Evolutionary conservation across 306 rosid species (phyloP).

Genomic region (Fragaria ananassa): DNA sequence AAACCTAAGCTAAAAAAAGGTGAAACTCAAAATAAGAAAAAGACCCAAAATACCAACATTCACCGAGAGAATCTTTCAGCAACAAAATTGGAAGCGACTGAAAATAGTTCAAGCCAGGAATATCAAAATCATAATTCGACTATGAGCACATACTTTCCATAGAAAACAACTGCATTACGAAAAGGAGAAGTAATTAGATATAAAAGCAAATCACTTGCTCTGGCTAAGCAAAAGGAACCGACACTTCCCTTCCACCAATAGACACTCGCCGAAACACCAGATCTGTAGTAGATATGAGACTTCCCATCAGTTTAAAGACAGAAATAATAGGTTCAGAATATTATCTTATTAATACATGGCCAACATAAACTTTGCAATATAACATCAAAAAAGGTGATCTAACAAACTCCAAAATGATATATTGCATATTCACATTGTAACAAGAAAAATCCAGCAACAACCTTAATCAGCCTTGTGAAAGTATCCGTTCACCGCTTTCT

Average conservation of each 20-base stretch:
- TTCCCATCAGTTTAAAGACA: slow-evolving; percentile 41
- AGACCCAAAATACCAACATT: slow-evolving; percentile 20
- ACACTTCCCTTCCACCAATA: slow-evolving; percentile 51
- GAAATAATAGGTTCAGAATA: slow-evolving; percentile 19
- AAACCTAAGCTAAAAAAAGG: slow-evolving; percentile 13
- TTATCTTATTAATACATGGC: slow-evolving; percentile 26
- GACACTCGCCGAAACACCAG: slow-evolving; percentile 40
- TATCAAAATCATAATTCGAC: slow-evolving; percentile 26
- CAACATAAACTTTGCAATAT: slow-evolving; percentile 15
- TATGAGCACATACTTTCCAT: slow-evolving; percentile 14
- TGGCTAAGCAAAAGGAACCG: slow-evolving; percentile 35
- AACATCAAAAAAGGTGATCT: slow-evolving; percentile 24
- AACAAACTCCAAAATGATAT: slow-evolving; percentile 27
- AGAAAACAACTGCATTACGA: slow-evolving; percentile 25
- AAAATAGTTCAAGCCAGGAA: slow-evolving; percentile 10
- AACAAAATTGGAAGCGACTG: slow-evolving; percentile 6
- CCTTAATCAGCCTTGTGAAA: slow-evolving; percentile 34
- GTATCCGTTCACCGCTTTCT: slow-evolving; percentile 69
- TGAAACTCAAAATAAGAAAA: slow-evolving; percentile 21
- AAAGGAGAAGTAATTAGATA: slow-evolving; percentile 24
- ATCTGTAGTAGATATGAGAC: slow-evolving; percentile 54
- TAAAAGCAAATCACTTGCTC: slow-evolving; percentile 25
- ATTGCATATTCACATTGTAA: slow-evolving; percentile 30
- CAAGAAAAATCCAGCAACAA: slow-evolving; percentile 48
- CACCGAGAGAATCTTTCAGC: slow-evolving; percentile 11